Conservation (phyloP, 106 monocot species). For the Phalaenopsis equestris region DNA sequence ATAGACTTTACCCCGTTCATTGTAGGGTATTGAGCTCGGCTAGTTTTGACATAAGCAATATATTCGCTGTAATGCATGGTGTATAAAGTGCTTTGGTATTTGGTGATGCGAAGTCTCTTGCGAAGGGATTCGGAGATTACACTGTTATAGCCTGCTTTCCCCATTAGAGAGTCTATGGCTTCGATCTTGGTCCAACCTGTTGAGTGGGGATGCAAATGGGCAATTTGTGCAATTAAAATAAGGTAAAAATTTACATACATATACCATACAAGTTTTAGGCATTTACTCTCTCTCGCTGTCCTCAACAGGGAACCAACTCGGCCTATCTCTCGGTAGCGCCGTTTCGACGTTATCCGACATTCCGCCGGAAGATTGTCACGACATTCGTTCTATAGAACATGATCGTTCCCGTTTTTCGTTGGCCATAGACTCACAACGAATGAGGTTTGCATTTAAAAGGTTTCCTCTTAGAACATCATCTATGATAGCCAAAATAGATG, state of each 20-base stretch:
- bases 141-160: conserved; percentile 88
- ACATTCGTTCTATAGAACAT: background rate
- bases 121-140: conserved; percentile 65
- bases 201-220: background rate
- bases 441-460: background rate
- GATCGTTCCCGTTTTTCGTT: conserved; percentile 18
- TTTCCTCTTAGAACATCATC: background rate
- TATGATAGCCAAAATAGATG: background rate
- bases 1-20: conserved; percentile 34
- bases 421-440: conserved; percentile 10
- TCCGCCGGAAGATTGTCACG: conserved; percentile 9
- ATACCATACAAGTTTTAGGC: background rate
- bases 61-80: conserved; percentile 89
- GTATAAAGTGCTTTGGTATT: conserved; percentile 85
- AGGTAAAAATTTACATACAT: too few species aligned
- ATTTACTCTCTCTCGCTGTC: conserved; percentile 22
- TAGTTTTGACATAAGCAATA: conserved; percentile 49
- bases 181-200: conserved; percentile 88
- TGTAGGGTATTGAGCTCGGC: conserved; percentile 27
- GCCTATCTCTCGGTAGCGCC: background rate
- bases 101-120: conserved; percentile 54
- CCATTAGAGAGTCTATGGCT: conserved; percentile 84
- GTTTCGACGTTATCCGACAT: conserved; percentile 5
- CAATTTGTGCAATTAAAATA: background rate
- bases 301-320: conserved; percentile 3